These are phyloP conservation scores for Ceratobasidium sp. DNA, from an alignment of 1,284 basidiomycete genomes.

Conservation along the genomic window DNA sequence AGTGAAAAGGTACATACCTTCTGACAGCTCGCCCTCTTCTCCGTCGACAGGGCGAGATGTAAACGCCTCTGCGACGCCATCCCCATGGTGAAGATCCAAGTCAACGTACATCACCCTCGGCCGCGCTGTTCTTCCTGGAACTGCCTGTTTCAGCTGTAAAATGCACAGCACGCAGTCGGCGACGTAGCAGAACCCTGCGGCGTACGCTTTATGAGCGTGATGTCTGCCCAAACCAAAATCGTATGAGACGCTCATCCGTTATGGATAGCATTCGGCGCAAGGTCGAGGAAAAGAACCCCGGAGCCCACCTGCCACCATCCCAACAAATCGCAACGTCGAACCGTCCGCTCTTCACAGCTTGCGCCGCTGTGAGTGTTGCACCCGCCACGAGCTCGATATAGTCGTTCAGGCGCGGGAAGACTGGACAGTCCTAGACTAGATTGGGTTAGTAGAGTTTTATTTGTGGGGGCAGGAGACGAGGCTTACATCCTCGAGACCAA, in stretches of 20 bases:
- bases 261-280: too few species aligned
- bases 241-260: too few species aligned
- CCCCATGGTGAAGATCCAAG: constrained; percentile 91
- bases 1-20: neutral
- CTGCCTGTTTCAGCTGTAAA: constrained; percentile 63
- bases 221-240: constrained; percentile 61
- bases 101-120: constrained; percentile 89
- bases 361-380: constrained; percentile 77
- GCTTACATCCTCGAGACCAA: constrained; percentile 75
- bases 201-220: constrained; percentile 76
- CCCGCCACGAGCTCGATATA: constrained; percentile 82
- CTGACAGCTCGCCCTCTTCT: neutral
- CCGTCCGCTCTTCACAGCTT: constrained; percentile 64
- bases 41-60: constrained; percentile 55
- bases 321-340: constrained; percentile 80
- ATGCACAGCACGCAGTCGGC: constrained; percentile 89
- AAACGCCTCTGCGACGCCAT: constrained; percentile 87
- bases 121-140: constrained; percentile 39
- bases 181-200: constrained; percentile 93
- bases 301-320: constrained; percentile 88
- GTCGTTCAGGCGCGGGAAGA: constrained; percentile 72
- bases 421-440: constrained; percentile 77
- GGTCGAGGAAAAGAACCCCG: too few species aligned
- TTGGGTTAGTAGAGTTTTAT: neutral
- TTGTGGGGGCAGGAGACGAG: constrained; percentile 27